phyloP scores from a whole-genome alignment of 2,329 filamentous ascomycete species.

The Pseudocercospora macadamiae region DNA sequence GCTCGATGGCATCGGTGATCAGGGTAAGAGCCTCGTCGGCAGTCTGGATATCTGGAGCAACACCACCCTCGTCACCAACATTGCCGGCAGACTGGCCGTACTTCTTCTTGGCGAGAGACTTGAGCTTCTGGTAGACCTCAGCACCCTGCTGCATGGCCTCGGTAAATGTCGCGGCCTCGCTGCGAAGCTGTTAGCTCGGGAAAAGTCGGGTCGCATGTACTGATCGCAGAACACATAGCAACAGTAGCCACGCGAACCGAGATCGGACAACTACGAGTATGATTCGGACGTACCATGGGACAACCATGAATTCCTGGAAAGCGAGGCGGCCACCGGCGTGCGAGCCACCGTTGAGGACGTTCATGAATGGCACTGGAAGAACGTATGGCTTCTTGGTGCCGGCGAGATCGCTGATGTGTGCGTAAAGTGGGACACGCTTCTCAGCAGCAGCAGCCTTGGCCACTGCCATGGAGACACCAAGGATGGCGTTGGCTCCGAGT shows the following conservation, averaged over 20 bases:
- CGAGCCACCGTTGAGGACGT: conserved; percentile 71
- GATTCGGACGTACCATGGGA: conserved; percentile 46
- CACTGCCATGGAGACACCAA: conserved; percentile 63
- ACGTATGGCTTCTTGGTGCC: conserved; percentile 58
- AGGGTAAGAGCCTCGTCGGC: conserved; percentile 95
- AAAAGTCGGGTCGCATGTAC: neutral
- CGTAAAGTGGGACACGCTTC: conserved; percentile 60
- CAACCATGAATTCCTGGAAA: conserved; percentile 63
- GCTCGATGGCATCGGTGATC: conserved; percentile 90
- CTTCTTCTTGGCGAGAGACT: conserved; percentile 97
- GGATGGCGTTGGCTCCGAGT: conserved; percentile 63
- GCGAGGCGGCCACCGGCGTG: conserved; percentile 90
- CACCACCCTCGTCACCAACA: conserved; percentile 99
- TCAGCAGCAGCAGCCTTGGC: conserved; percentile 61
- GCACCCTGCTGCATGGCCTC: conserved; percentile 95
- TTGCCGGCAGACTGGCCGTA: conserved; percentile 99
- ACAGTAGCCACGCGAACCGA: conserved; percentile 52
- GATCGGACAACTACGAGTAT: neutral
- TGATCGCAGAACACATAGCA: neutral
- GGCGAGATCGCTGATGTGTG: conserved; percentile 58
- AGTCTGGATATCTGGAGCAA: conserved; percentile 97
- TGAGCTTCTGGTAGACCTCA: conserved; percentile 98
- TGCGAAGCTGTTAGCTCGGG: conserved; percentile 11
- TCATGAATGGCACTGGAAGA: conserved; percentile 61
- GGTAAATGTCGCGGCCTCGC: conserved; percentile 77